These are phyloP conservation scores for Moringa oleifera DNA, from an alignment of 345 rosid genomes.

Conservation along the genomic window DNA sequence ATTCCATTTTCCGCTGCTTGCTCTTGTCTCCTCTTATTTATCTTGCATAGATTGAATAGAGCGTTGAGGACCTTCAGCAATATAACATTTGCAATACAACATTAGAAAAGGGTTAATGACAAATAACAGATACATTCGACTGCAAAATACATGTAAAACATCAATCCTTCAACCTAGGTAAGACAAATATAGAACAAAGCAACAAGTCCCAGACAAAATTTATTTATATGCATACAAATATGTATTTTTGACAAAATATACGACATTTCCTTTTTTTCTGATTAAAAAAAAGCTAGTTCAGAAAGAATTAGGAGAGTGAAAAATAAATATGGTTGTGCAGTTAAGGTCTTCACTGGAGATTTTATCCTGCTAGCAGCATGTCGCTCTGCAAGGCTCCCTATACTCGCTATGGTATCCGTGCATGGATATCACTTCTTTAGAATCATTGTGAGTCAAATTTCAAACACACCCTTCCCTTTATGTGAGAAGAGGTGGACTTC, in stretches of 20 bases:
- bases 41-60: slow-evolving; percentile 95
- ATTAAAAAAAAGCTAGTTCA: too few relatives aligned
- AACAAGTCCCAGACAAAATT: neutral
- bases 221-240: too few relatives aligned
- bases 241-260: too few relatives aligned
- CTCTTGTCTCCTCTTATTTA: slow-evolving; percentile 98
- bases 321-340: too few relatives aligned
- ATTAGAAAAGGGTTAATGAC: neutral
- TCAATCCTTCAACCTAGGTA: neutral
- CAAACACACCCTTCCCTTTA: neutral
- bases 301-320: neutral
- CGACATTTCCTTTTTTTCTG: too few relatives aligned
- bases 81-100: neutral
- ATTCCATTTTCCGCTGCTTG: slow-evolving; percentile 99
- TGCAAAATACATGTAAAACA: neutral
- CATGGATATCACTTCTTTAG: too few relatives aligned
- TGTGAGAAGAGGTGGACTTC: neutral
- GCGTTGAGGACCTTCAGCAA: slow-evolving; percentile 84
- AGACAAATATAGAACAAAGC: neutral
- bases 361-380: too few relatives aligned
- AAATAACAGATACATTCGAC: neutral
- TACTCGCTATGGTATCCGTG: too few relatives aligned
- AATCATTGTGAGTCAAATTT: neutral
- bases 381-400: too few relatives aligned
- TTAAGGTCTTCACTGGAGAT: too few relatives aligned